Evolutionary conservation across 352 stramenopile genomes (phyloP).

Genomic region (Elongisporangium anandrum): DNA sequence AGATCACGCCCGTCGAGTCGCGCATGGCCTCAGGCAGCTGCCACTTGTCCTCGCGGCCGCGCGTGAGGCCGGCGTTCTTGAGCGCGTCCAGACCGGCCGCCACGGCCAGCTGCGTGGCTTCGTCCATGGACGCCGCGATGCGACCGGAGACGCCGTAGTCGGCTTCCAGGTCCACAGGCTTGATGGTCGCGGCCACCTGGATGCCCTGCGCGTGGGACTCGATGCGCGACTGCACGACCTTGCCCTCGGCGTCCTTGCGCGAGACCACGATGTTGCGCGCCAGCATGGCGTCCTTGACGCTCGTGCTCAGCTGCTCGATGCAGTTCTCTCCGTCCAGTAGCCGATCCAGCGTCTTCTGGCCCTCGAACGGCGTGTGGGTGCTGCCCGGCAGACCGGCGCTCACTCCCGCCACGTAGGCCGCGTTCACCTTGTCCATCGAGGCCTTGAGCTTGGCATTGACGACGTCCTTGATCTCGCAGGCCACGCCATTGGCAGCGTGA

Average conservation of each 20-base stretch:
- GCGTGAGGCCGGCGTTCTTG: constrained; percentile 87
- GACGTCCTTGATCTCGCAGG: constrained; percentile 27
- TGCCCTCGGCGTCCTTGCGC: constrained; percentile 42
- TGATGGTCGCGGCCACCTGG: constrained; percentile 87
- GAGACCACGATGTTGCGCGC: constrained; percentile 92
- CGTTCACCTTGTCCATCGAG: constrained; percentile 44
- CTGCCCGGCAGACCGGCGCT: constrained; percentile 86
- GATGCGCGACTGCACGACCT: constrained; percentile 40
- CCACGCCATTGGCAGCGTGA: background rate
- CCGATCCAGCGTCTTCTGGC: constrained; percentile 69
- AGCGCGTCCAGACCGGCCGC: constrained; percentile 94
- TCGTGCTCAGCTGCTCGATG: constrained; percentile 76
- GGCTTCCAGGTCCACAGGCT: constrained; percentile 53
- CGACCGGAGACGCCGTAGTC: constrained; percentile 86
- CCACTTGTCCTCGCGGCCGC: constrained; percentile 57
- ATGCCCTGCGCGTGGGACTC: constrained; percentile 55
- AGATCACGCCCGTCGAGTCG: constrained; percentile 91
- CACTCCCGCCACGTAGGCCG: constrained; percentile 89
- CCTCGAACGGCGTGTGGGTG: constrained; percentile 63
- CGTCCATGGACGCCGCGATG: constrained; percentile 94
- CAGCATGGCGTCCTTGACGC: constrained; percentile 81
- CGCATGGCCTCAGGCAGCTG: constrained; percentile 82
- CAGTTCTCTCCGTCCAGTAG: constrained; percentile 90
- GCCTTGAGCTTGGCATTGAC: constrained; percentile 34
- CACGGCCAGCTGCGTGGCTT: constrained; percentile 91